Evolutionary conservation across 768 basidiomycete species (phyloP).

Genomic region (Mycena sanguinolenta): DNA sequence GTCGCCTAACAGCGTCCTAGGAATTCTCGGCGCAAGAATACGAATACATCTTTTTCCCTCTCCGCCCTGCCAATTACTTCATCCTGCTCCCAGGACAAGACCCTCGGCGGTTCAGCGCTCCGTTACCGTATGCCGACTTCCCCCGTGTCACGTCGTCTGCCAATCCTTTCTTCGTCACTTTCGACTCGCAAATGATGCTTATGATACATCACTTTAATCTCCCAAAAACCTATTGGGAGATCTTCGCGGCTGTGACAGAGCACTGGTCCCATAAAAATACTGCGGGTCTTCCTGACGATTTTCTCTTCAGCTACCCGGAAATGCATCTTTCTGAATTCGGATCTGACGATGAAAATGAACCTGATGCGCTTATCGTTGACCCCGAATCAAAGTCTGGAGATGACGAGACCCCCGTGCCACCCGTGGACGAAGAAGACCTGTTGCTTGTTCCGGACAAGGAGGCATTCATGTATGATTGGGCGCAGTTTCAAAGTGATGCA

Average conservation of each 20-base stretch:
- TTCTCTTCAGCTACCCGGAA: conserved; percentile 11
- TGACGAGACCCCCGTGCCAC: conserved; percentile 6
- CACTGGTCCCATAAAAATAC: too few relatives aligned
- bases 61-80: conserved; percentile 7
- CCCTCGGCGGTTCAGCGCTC: background rate
- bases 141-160: conserved; percentile 13
- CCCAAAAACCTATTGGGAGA: background rate
- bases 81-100: background rate
- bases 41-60: conserved; percentile 1
- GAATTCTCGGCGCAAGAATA: conserved; percentile 13
- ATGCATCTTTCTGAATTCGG: conserved; percentile 4
- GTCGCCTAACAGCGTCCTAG: background rate
- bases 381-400: background rate
- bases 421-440: background rate
- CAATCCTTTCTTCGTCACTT: conserved; percentile 19
- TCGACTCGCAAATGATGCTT: background rate
- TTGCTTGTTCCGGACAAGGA: background rate
- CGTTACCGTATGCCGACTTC: conserved; percentile 3
- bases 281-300: background rate
- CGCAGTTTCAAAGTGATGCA: background rate
- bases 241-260: background rate
- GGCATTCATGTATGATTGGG: background rate
- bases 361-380: background rate
- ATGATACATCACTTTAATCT: background rate
- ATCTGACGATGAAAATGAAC: background rate